Evolutionary conservation across 768 basidiomycete genomes (phyloP), one percentile per base, ranked within the genome.

Genomic region (Auriscalpium orientale): DNA sequence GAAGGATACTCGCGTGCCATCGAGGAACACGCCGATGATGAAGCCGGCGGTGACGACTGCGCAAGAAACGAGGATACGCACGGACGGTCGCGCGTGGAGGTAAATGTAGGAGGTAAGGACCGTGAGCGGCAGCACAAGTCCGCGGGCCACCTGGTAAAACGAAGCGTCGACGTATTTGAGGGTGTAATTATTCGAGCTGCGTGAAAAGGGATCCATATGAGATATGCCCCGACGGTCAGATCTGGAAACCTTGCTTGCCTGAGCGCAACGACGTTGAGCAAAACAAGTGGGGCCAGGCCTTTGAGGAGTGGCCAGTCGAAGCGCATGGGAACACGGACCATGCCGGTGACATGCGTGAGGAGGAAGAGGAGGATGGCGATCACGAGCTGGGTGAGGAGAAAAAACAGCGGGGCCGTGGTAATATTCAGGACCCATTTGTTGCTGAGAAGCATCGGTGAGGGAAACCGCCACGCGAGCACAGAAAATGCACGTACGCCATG

Each of bases 81-180:
- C 66, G 16, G 91, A 89, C 2, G 94, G 91, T 6, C 86, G 81
- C 9, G 90, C 68, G 59, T 84, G 78, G 35, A 97, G 83, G 66
- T 91, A 74, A 64, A 90, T 28, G 68, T 81, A 88, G 44, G 95
- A 94, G n/a, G 91, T 86, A 65, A 76, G 74, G 63, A 97, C 92
- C 16, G 95, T 98, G 76, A 93, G 89, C 0, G 95, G 95, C 21
- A 98, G 83, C 33, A 98, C 83, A 58, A 98, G 79, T 10, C 95
- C 95, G 15, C 95, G 87, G 0, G 95, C 95, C 59, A 98, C 88
- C 74, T 95, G 94, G 70, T 95, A 94, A 71, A 95, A 93, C 0
- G 92, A 94, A 12, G 91, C 91, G 55, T 94, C 93, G 62, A 97
- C 94, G 65, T 89, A 91, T 83, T 93, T 91, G 56, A 95, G 79